Evolutionary conservation across 257 asterid genomes (phyloP).

Genomic region (Ophiorrhiza pumila): DNA sequence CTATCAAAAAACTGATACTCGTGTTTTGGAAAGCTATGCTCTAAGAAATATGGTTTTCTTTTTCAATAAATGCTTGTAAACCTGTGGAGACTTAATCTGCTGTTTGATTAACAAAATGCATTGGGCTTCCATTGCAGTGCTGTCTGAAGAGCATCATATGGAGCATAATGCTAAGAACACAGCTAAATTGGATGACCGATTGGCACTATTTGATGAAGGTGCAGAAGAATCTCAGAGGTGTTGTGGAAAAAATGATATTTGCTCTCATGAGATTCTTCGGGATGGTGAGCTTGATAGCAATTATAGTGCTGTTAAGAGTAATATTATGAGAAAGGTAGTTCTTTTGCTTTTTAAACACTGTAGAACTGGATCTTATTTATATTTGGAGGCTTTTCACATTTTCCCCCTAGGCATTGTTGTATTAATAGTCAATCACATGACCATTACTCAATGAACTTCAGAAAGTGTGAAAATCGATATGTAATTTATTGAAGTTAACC

Average conservation of each 20-base stretch:
- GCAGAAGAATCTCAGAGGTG: constrained; percentile 43
- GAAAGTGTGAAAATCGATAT: neutral
- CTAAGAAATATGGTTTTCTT: neutral
- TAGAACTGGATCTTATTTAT: neutral
- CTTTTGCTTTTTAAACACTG: neutral
- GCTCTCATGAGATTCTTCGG: constrained; percentile 64
- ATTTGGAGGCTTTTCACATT: constrained; percentile 1
- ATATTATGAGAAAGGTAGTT: constrained; percentile 65
- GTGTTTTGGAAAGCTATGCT: neutral
- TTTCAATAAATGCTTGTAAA: neutral
- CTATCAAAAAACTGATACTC: neutral
- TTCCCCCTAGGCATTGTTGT: no score
- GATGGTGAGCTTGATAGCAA: constrained; percentile 48
- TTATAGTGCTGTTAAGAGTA: constrained; percentile 35
- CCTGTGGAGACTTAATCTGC: neutral
- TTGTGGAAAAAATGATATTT: constrained; percentile 61
- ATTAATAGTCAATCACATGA: neutral
- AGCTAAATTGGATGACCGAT: constrained; percentile 31
- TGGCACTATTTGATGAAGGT: constrained; percentile 24
- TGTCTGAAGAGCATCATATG: constrained; percentile 31
- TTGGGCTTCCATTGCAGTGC: constrained; percentile 28
- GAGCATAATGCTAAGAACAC: constrained; percentile 27
- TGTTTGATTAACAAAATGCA: neutral
- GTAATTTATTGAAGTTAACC: neutral
- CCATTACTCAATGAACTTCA: neutral